Conservation (phyloP, 1,284 basidiomycete species). For the Exsudoporus floridanus region DNA sequence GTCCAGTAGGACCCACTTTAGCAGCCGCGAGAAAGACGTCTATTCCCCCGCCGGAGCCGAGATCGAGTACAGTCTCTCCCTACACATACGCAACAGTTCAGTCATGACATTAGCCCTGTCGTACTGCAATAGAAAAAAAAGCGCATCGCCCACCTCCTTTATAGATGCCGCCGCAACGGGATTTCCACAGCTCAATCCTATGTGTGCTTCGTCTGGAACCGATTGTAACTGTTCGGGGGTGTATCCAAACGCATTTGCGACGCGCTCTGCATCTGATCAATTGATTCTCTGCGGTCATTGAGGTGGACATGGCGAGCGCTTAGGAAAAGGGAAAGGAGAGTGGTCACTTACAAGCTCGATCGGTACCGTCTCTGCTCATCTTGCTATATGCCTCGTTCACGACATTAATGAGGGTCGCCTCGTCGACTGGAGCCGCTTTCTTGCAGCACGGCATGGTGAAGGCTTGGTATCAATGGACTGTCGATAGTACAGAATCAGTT, state of each 20-base stretch:
- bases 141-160: conserved; percentile 36
- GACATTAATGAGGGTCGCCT: conserved; percentile 3
- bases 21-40: conserved; percentile 52
- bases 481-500: neutral
- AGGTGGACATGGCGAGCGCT: neutral
- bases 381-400: conserved; percentile 27
- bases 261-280: conserved; percentile 22
- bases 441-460: conserved; percentile 9
- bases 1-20: conserved; percentile 48
- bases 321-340: too few relatives aligned
- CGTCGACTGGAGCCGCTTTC: conserved; percentile 3
- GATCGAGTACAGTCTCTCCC: conserved; percentile 55
- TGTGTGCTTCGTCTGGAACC: conserved; percentile 42
- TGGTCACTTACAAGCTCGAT: conserved; percentile 16
- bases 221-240: conserved; percentile 41
- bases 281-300: neutral
- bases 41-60: conserved; percentile 55
- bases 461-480: neutral
- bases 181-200: conserved; percentile 53
- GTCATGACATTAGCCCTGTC: neutral
- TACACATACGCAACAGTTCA: conserved; percentile 17
- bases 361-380: conserved; percentile 14
- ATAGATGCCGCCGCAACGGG: conserved; percentile 45
- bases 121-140: neutral
- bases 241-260: conserved; percentile 48